Base-by-base conservation (phyloP, 2,329 filamentous ascomycete species). In the Didymella exigua region DNA sequence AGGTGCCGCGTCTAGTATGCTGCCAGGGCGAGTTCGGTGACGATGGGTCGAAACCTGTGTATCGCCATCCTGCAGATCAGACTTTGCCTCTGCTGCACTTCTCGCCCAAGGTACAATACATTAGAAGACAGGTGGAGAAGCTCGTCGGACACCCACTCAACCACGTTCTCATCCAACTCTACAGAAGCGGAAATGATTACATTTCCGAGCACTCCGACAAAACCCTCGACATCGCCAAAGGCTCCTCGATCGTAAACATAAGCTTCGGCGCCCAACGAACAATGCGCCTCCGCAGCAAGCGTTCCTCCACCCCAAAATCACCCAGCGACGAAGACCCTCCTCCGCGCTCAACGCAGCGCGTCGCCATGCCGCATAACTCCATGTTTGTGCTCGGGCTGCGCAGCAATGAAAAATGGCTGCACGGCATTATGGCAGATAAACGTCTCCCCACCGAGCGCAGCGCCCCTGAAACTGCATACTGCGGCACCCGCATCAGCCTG, bases 151-250 rank as follows among this genome's bases (percentile, higher is more conserved):
- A 98, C 67, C 78, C 84, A 0, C 77, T 99, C 36, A 99, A 99
- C 68, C 95, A 99, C 71, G 93, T 88, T 1, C 78, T 99, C 42
- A 96, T 99, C 40, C 95, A 99, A 70, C 84, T 92, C 54, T 99
- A 99, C 70, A 90, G 95, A n/a, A 83, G 84, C 63, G 91, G 93
- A 2, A 86, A 85, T 42, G 95, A 99, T 75, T 91, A 91, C 71
- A 99, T 99, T 59, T 95, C 91, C 0, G 95, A 99, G 71, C 95
- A 99, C 70, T 96, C 91, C 33, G 95, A 99, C 73, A 99, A 99
- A 77, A 96, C 93, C 0, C 80, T 99, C 21, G 95, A 99, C 72
- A 95, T 99, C 52, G 87, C 86, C 11, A 85, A 84, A 23, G 86
- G 82, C 4, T 95, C 90, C 21, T 93, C 83, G 56, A 96, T 99